Evolutionary conservation across 352 stramenopile genomes (phyloP).

Genomic region (Globisporangium radiosum): DNA sequence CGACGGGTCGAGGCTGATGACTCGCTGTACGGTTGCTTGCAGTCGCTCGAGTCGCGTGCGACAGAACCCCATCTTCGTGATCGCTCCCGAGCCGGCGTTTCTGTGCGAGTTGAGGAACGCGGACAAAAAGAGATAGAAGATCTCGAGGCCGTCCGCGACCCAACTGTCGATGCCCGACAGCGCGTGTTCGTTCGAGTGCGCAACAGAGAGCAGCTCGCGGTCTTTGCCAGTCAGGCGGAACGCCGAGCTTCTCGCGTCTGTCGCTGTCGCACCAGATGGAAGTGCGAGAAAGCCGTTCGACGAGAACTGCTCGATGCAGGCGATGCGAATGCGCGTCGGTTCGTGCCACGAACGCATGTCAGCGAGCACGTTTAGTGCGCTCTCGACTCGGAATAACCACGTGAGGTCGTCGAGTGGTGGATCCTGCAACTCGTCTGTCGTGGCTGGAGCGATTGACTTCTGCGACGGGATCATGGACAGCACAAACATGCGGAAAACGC

Average conservation of each 20-base stretch:
- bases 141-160: constrained; percentile 10
- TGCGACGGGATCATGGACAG: constrained; percentile 1
- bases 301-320: constrained; percentile 8
- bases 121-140: constrained; percentile 14
- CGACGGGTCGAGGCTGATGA: constrained; percentile 7
- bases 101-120: constrained; percentile 14
- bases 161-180: constrained; percentile 5
- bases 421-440: background rate
- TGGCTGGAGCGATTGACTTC: background rate
- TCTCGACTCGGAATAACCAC: constrained; percentile 10
- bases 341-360: constrained; percentile 13
- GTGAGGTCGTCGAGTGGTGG: background rate
- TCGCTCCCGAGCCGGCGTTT: constrained; percentile 5
- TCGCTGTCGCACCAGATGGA: background rate
- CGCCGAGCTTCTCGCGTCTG: background rate
- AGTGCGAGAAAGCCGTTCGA: constrained; percentile 3
- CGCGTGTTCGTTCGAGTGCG: constrained; percentile 8
- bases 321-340: constrained; percentile 11
- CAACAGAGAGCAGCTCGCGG: constrained; percentile 9
- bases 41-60: constrained; percentile 11
- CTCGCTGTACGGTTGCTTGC: constrained; percentile 8
- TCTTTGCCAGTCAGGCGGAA: constrained; percentile 13
- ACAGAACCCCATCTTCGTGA: constrained; percentile 13
- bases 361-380: constrained; percentile 10
- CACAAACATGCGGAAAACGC: background rate